phyloP scores from a whole-genome alignment of 2,329 filamentous ascomycete species.

The Rutstroemia sp. region DNA sequence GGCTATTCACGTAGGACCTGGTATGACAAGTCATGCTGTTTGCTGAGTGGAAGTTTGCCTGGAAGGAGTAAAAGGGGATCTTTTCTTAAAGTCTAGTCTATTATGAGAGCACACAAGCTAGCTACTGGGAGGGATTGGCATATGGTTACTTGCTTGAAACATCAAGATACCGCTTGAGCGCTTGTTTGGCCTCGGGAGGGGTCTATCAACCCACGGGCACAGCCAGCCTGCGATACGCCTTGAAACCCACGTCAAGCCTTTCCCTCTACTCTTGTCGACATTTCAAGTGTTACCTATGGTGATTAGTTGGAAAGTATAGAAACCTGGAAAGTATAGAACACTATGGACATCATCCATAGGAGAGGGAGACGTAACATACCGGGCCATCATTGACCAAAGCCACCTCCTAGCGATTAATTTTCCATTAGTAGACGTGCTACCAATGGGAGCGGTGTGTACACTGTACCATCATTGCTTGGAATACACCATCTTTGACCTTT shows the following conservation, averaged over 20 bases:
- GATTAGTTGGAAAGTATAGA: neutral
- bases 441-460: neutral
- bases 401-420: conserved; percentile 50
- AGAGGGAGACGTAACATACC: conserved; percentile 31
- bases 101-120: neutral
- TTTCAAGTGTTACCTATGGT: conserved; percentile 26
- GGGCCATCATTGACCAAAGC: conserved; percentile 81
- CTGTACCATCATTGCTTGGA: conserved; percentile 89
- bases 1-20: neutral
- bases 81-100: neutral
- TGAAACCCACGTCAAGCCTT: conserved; percentile 4
- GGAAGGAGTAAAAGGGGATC: neutral
- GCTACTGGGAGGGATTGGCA: no score
- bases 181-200: no score
- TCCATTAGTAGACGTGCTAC: neutral
- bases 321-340: neutral
- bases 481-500: conserved; percentile 87
- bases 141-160: neutral
- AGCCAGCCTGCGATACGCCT: neutral
- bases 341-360: neutral
- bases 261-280: conserved; percentile 22
- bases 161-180: neutral
- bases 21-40: neutral
- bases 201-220: no score
- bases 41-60: no score